phyloP scores from a whole-genome alignment of 306 rosid genomes.

The Dryas alaskensis region DNA sequence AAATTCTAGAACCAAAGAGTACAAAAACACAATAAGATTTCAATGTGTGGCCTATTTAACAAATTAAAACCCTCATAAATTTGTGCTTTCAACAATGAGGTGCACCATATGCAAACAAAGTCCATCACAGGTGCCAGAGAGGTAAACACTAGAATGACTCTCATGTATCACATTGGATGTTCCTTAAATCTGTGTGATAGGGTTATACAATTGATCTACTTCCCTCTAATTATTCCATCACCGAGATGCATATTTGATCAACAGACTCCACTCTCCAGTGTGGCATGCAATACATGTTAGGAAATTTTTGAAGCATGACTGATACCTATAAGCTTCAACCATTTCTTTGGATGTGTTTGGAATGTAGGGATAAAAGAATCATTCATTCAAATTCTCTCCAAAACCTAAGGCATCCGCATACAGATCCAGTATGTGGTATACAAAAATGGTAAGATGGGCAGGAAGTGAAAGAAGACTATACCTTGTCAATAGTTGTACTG shows the following conservation, averaged over 20 bases:
- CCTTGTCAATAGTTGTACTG: constrained; percentile 91
- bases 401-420: background rate
- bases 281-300: background rate
- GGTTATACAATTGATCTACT: background rate
- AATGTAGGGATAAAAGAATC: background rate
- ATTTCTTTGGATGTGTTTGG: background rate
- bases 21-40: too few relatives aligned
- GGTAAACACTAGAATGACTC: background rate
- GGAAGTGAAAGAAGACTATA: constrained; percentile 36
- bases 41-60: too few relatives aligned
- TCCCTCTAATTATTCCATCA: background rate
- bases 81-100: too few relatives aligned
- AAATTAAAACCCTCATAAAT: too few relatives aligned
- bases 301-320: background rate
- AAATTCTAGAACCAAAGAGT: too few relatives aligned
- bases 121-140: too few relatives aligned
- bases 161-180: background rate
- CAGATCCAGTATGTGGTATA: background rate
- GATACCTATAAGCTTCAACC: background rate
- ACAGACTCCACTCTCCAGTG: too few relatives aligned
- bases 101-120: too few relatives aligned
- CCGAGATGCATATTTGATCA: background rate
- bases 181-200: background rate
- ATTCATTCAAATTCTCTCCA: background rate
- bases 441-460: background rate